phyloP scores from a whole-genome alignment of 345 rosid genomes.

The Salix arbutifolia region DNA sequence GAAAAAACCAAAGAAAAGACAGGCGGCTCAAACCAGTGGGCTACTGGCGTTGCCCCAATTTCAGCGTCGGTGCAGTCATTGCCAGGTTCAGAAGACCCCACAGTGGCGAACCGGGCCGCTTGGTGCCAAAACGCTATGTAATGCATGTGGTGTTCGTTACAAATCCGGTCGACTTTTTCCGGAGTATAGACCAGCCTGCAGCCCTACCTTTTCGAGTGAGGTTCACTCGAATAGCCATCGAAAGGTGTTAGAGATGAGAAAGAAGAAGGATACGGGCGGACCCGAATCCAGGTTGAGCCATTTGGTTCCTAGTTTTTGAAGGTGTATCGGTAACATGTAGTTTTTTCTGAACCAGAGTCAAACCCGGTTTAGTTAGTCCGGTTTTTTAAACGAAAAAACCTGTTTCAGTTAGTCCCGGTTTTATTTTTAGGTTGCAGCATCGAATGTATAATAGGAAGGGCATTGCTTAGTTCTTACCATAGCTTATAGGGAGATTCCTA shows the following conservation, averaged over 20 bases:
- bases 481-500: background rate
- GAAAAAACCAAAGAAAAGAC: slow-evolving; percentile 37
- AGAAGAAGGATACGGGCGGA: slow-evolving; percentile 26
- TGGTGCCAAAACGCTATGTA: slow-evolving; percentile 54
- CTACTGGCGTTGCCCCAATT: slow-evolving; percentile 13
- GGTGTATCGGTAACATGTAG: slow-evolving; percentile 8
- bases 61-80: slow-evolving; percentile 50
- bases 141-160: slow-evolving; percentile 59
- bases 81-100: slow-evolving; percentile 54
- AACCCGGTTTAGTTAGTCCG: slow-evolving; percentile 7
- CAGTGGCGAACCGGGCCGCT: slow-evolving; percentile 65
- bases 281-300: slow-evolving; percentile 22
- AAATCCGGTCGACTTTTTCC: slow-evolving; percentile 62
- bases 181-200: slow-evolving; percentile 60
- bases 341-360: background rate
- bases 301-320: slow-evolving; percentile 33
- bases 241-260: slow-evolving; percentile 53
- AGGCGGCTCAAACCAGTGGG: slow-evolving; percentile 19
- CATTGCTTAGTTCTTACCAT: background rate
- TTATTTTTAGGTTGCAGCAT: background rate
- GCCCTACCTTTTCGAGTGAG: slow-evolving; percentile 46
- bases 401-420: background rate
- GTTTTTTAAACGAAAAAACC: background rate
- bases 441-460: background rate
- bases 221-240: slow-evolving; percentile 54